These are phyloP conservation scores for Ustilago loliicola DNA, from an alignment of 1,284 basidiomycete species.

Conservation along the genomic window DNA sequence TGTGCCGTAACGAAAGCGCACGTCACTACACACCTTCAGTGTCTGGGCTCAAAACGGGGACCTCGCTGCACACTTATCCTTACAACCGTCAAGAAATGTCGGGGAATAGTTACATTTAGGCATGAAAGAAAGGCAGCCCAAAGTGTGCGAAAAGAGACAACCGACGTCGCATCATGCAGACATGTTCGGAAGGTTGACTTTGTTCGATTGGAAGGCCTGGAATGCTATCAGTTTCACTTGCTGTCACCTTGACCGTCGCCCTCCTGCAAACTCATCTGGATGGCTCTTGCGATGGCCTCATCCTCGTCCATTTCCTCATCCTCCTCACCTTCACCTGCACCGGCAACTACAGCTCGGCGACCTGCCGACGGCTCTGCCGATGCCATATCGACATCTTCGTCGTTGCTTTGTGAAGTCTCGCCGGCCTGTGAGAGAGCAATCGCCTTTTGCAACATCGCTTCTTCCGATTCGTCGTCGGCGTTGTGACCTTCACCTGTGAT, in stretches of 20 bases:
- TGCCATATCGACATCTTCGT: constrained; percentile 63
- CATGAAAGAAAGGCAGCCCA: not conserved
- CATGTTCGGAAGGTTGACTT: too few relatives aligned
- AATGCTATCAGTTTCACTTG: constrained; percentile 20
- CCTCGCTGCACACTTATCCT: not conserved
- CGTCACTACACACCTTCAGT: constrained; percentile 6
- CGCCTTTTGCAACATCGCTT: constrained; percentile 64
- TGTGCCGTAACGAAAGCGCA: not conserved
- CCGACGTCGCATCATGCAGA: not conserved
- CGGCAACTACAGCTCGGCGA: constrained; percentile 54
- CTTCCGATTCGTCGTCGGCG: constrained; percentile 60
- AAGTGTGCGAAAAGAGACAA: not conserved
- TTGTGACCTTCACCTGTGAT: constrained; percentile 59
- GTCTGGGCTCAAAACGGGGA: not conserved
- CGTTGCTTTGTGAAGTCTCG: constrained; percentile 28
- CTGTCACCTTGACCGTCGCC: constrained; percentile 39
- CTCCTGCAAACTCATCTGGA: constrained; percentile 68
- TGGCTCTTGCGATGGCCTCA: constrained; percentile 69
- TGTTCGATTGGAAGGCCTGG: not conserved
- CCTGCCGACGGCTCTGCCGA: constrained; percentile 40
- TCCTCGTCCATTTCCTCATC: constrained; percentile 70
- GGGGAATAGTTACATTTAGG: not conserved
- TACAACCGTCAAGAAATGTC: not conserved
- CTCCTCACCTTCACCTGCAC: constrained; percentile 59
- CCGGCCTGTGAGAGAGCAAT: constrained; percentile 58